A percentile compares a stretch with the other conserved stretches of the same genome.
Conservation (phyloP, 805 yeast species). For the Ogataea ramenticola region DNA sequence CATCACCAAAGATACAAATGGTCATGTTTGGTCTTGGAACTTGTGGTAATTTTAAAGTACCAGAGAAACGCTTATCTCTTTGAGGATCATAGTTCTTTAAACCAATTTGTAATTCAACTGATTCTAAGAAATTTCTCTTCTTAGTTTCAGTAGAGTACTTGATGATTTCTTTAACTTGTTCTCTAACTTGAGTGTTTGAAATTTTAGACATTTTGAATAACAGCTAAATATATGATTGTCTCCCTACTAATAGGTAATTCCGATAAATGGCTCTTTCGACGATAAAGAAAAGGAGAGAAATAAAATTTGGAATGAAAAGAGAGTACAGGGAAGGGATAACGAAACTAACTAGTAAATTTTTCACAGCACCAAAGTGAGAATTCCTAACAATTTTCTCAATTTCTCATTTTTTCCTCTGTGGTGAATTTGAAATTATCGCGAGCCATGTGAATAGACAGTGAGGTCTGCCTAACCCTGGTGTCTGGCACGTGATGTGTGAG, state of each 20-base stretch:
- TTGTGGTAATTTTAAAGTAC: slow-evolving; percentile 94
- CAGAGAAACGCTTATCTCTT: slow-evolving; percentile 99
- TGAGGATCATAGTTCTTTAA: slow-evolving; percentile 99
- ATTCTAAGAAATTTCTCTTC: slow-evolving; percentile 99
- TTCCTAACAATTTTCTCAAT: too few relatives aligned
- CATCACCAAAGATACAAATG: slow-evolving; percentile 99
- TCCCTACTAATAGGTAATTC: slow-evolving; percentile 56
- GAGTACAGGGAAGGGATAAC: background rate
- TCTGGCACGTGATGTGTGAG: too few relatives aligned
- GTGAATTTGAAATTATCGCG: too few relatives aligned
- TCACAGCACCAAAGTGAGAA: too few relatives aligned
- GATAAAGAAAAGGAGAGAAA: slow-evolving; percentile 14
- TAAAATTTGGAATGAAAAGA: background rate
- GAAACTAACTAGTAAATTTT: too few relatives aligned
- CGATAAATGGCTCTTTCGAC: slow-evolving; percentile 45
- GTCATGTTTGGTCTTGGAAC: slow-evolving; percentile 99
- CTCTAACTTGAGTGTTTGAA: slow-evolving; percentile 91
- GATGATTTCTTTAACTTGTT: slow-evolving; percentile 87
- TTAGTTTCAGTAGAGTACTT: slow-evolving; percentile 88
- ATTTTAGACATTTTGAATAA: slow-evolving; percentile 74
- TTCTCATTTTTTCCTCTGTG: too few relatives aligned
- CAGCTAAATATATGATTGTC: slow-evolving; percentile 40
- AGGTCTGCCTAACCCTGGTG: too few relatives aligned
- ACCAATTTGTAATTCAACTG: slow-evolving; percentile 99
- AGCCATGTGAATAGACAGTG: too few relatives aligned